These are phyloP conservation scores for Phytophthora megakarya DNA, from an alignment of 352 stramenopile genomes.

Conservation along the genomic window DNA sequence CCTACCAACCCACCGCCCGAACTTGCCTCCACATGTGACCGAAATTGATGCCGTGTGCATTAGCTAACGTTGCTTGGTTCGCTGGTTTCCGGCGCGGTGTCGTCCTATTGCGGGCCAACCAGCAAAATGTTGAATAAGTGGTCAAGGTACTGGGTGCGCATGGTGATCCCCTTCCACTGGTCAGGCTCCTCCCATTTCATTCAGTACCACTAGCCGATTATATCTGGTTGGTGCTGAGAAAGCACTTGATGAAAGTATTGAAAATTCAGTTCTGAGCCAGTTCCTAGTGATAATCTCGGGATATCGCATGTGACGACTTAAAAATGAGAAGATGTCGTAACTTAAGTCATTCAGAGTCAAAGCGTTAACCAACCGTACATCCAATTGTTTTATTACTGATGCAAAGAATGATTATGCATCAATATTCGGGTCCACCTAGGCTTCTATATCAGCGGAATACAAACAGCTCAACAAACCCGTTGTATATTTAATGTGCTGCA, in stretches of 20 bases:
- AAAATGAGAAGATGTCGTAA: too few species aligned
- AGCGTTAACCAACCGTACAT: too few species aligned
- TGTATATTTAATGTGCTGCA: too few species aligned
- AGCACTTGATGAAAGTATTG: conserved; percentile 19
- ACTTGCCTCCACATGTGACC: conserved; percentile 15
- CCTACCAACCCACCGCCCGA: conserved; percentile 10
- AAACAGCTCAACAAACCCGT: too few species aligned
- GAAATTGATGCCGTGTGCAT: conserved; percentile 19
- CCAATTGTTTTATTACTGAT: too few species aligned
- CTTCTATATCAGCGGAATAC: too few species aligned
- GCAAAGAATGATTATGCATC: too few species aligned
- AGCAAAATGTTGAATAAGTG: conserved; percentile 21
- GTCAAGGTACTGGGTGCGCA: too few species aligned
- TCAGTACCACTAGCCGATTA: conserved; percentile 1
- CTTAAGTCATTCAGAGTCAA: too few species aligned
- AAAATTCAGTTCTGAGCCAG: conserved; percentile 8
- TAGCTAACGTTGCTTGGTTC: background rate
- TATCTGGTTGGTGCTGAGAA: background rate
- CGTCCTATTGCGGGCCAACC: conserved; percentile 17
- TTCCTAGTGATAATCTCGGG: conserved; percentile 3
- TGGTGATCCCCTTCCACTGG: background rate
- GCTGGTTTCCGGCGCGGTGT: background rate
- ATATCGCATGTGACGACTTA: too few species aligned
- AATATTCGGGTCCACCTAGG: too few species aligned
- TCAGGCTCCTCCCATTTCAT: background rate